Base-by-base conservation (phyloP, 2,329 filamentous ascomycete species). In the Epichloe bromicola region DNA sequence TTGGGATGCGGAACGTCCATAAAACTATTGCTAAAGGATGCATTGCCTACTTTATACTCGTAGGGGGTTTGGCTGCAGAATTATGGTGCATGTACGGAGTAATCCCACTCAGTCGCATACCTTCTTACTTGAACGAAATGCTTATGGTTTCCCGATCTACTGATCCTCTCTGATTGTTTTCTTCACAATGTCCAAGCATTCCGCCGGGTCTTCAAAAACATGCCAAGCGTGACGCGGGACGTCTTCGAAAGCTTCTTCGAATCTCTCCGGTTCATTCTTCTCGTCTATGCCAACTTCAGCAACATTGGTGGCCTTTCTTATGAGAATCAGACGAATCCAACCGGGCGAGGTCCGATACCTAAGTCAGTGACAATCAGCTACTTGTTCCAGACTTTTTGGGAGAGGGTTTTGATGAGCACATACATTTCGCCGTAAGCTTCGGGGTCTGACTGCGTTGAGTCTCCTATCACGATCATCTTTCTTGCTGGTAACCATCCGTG, bases 381-480 rank as follows among this genome's bases (percentile, higher is more conserved):
- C 14, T 15, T 14, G n/a, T 10, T 40, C n/a, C 17, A 12, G 12
- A 19, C 20, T 26, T 36, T 14, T 23, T 5, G 14, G 26, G n/a
- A 52, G 10, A 19, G 33, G 12, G 3, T n/a, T 38, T 17, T 7
- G 4, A 17, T 33, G 30, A 52, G 1, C 30, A 66, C 74, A 66
- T 76, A 89, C 67, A 88, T 81, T 58, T 90, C 83, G 30, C 83
- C 90, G 62, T 96, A 97, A 0, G 87, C 80, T 64, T 97, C 91
- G 0, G 91, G 90, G 59, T 97, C 91, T 26, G 80, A 85, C 67
- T 96, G 91, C 0, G 90, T 96, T 39, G 85, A 91, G 67, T 97
- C 91, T 1, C 91, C 91, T 56, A 97, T 82, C 58, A 83, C 83
- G 55, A 97, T 79, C 69, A 95, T 83, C 59, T 84, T 86, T 54